Conservation (phyloP, 2,329 filamentous ascomycete genomes). For the Penicillium palitans region DNA sequence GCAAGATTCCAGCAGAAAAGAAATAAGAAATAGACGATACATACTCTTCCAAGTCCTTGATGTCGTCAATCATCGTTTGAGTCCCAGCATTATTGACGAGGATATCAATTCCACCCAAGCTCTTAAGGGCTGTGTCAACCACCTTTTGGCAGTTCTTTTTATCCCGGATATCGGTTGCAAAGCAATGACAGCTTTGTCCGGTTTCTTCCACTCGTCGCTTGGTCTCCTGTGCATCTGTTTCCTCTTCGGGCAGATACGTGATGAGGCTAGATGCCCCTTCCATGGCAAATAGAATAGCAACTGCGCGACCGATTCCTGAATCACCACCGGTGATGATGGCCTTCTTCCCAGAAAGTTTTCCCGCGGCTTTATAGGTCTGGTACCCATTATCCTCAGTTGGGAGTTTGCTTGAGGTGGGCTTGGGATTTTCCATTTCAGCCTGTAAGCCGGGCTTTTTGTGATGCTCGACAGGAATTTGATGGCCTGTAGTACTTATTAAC, state of each 20-base stretch:
- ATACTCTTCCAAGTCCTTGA: slow-evolving; percentile 68
- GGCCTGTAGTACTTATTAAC: slow-evolving; percentile 36
- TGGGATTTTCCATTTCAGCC: slow-evolving; percentile 54
- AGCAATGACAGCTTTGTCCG: slow-evolving; percentile 64
- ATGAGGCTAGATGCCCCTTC: slow-evolving; percentile 75
- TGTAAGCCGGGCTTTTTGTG: slow-evolving; percentile 58
- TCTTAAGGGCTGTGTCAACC: slow-evolving; percentile 64
- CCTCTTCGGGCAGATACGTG: slow-evolving; percentile 71
- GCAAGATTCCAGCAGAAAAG: not conserved
- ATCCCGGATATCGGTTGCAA: slow-evolving; percentile 64
- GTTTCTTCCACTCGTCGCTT: slow-evolving; percentile 67
- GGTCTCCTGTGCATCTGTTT: slow-evolving; percentile 74
- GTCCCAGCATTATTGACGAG: slow-evolving; percentile 67
- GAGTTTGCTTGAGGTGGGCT: slow-evolving; percentile 63
- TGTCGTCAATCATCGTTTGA: slow-evolving; percentile 73
- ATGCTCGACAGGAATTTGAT: slow-evolving; percentile 53
- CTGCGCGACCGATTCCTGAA: slow-evolving; percentile 73
- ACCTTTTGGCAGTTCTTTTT: slow-evolving; percentile 67
- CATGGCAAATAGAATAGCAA: slow-evolving; percentile 74
- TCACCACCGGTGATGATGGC: slow-evolving; percentile 83
- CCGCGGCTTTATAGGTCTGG: slow-evolving; percentile 70
- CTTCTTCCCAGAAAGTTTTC: slow-evolving; percentile 71
- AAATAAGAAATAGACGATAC: not conserved
- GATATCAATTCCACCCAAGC: slow-evolving; percentile 70
- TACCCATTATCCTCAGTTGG: slow-evolving; percentile 67